Evolutionary conservation across 2,329 filamentous ascomycete species (phyloP), one percentile per base, ranked within the genome.

Genomic region (Aspergillus sp.): DNA sequence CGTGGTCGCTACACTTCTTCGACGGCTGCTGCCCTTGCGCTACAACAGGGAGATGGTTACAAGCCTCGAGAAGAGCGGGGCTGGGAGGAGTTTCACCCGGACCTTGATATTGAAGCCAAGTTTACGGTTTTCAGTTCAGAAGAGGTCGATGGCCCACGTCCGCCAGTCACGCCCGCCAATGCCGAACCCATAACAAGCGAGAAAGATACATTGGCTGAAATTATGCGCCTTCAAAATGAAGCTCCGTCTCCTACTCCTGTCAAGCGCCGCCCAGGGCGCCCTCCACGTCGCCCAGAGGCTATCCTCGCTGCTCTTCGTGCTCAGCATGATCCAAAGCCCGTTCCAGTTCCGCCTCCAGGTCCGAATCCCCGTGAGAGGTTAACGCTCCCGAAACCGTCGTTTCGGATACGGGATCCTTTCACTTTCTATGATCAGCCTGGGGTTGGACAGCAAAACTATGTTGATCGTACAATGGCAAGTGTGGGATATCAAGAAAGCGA

Each of bases 61-160:
- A 98, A 98, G 65, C 93, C 93, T 29, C 80, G 93, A 60, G 93
- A 98, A 69, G 93, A 98, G 71, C 83, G 91, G 50, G 88, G 89
- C 41, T 98, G 91, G 90, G 90, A 96, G 60, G 93, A 98, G 64
- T 97, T 97, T 52, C 93, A 98, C 66, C 90, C 89, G 0, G 88
- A 96, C 58, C 79, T 98, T 41, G 90, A 97, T 69, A 90, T 96
- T 39, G 89, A 95, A 44, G 78, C 78, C 9, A 81, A 79, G 4
- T 85, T 96, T 51, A 81, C 85, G 53, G 75, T 95, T 3, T 90
- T 90, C 61, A 82, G 79, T 39, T 83, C 90, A 2, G 84, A 93
- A 50, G 88, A 95, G 52, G 85, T 97, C 6, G 91, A 97, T 62
- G 88, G 89, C 13, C 74, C 82, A 34, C 70, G 74, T 26, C 77